Evolutionary conservation across 495 filamentous ascomycete species (phyloP).

Genomic region (Neurospora sp.): DNA sequence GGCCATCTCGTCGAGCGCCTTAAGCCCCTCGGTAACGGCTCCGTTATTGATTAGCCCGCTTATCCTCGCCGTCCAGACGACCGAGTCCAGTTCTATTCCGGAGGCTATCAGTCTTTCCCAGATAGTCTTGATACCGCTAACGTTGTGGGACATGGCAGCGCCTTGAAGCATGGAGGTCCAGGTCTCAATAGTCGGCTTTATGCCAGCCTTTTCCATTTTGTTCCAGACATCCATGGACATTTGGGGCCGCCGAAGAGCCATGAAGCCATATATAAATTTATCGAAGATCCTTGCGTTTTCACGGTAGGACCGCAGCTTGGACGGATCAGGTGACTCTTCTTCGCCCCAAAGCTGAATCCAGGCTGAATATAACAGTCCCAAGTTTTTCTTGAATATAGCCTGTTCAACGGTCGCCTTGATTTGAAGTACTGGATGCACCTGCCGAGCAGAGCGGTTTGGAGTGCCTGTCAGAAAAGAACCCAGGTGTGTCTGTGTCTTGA

Average conservation of each 20-base stretch:
- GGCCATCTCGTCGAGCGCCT: slow-evolving; percentile 51
- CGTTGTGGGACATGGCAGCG: slow-evolving; percentile 36
- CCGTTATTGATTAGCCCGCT: slow-evolving; percentile 42
- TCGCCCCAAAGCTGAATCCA: slow-evolving; percentile 26
- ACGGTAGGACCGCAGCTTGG: slow-evolving; percentile 7
- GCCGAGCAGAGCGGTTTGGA: neutral
- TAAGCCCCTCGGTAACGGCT: slow-evolving; percentile 37
- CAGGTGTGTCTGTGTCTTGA: neutral
- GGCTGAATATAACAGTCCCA: slow-evolving; percentile 10
- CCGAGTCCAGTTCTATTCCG: slow-evolving; percentile 42
- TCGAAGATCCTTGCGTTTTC: slow-evolving; percentile 35
- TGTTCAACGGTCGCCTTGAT: slow-evolving; percentile 2
- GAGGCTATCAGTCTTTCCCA: slow-evolving; percentile 47
- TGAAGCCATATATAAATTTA: slow-evolving; percentile 43
- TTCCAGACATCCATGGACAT: slow-evolving; percentile 49
- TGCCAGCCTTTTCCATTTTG: slow-evolving; percentile 38
- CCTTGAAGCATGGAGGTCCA: slow-evolving; percentile 58
- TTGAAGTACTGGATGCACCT: neutral
- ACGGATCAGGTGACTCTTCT: neutral
- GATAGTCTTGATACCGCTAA: slow-evolving; percentile 40
- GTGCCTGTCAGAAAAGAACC: slow-evolving; percentile 1
- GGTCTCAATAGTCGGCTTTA: slow-evolving; percentile 42
- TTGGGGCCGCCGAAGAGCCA: slow-evolving; percentile 36
- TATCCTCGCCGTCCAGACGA: slow-evolving; percentile 54
- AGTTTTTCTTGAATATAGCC: slow-evolving; percentile 10